Evolutionary conservation across 345 rosid species (phyloP), one percentile per base, ranked within the genome.

Genomic region (Adansonia digitata): DNA sequence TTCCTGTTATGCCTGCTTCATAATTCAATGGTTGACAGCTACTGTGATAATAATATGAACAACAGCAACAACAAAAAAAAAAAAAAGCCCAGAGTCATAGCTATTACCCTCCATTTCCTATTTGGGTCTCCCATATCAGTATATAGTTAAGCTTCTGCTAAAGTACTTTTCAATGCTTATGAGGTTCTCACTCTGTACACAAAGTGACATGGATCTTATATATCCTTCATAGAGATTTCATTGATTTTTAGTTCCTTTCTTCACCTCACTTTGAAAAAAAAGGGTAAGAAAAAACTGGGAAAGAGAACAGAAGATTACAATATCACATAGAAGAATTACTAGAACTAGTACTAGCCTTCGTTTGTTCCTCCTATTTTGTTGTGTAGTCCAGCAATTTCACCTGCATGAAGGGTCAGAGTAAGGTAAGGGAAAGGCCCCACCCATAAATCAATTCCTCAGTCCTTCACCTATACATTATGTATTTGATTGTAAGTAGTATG

Each of bases 391-490:
- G 63, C 63, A 79, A 40, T 73, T 73, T 61, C 76, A 78, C 79
- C 77, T 74, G 75, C 13, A 76, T 74, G 74, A 82, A 69, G 76
- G 69, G 78, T 71, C 48, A 81, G 20, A 22, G 59, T 20, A 69
- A 35, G 75, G 56, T 7, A 70, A 72, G 62, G 69, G 66, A 73
- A 65, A 61, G 83, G 79, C 80, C 91, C 91, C 86, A 78, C 85
- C 74, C 82, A 80, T 81, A 82, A 82, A 83, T 83, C 77, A 77
- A 81, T 82, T 83, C 87, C 80, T 78, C 82, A n/a, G 88, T 81
- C 85, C 77, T 83, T 81, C 72, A 79, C 75, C 83, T 87, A 80
- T 82, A 79, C 82, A 79, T 80, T 82, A 81, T 82, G 75, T 12
- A 26, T 57, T 17, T 26, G 27, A 74, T 81, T 85, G 83, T 89